Evolutionary conservation across 306 rosid genomes (phyloP).

Genomic region (Quercus engelmannii): DNA sequence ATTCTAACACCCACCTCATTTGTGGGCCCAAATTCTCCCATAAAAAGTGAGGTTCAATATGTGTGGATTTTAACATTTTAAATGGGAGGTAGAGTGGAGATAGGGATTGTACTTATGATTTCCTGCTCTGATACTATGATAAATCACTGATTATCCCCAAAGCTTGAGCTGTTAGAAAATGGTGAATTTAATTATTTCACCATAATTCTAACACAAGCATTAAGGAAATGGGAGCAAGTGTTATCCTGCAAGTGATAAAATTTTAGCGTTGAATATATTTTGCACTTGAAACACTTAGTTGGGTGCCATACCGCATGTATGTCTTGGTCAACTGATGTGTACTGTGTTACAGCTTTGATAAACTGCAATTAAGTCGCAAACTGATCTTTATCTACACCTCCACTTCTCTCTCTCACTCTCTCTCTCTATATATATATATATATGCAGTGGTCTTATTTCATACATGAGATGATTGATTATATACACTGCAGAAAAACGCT

Average conservation of each 20-base stretch:
- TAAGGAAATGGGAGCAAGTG: neutral
- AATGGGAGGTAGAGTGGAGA: too few species aligned
- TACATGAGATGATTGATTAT: neutral
- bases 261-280: neutral
- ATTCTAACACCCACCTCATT: too few species aligned
- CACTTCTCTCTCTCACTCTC: neutral
- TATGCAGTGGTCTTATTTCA: neutral
- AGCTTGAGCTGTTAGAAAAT: too few species aligned
- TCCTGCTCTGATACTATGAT: too few species aligned
- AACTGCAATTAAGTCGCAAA: neutral
- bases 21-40: too few species aligned
- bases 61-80: too few species aligned
- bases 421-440: neutral
- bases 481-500: conserved; percentile 65
- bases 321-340: neutral
- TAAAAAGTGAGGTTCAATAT: too few species aligned
- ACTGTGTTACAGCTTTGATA: neutral
- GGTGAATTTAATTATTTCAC: too few species aligned
- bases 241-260: neutral
- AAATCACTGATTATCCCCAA: too few species aligned
- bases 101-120: too few species aligned
- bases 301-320: neutral
- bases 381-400: neutral
- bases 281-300: neutral
- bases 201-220: neutral